phyloP scores from a whole-genome alignment of 805 yeast genomes.

The Starmerella riodocensis region DNA sequence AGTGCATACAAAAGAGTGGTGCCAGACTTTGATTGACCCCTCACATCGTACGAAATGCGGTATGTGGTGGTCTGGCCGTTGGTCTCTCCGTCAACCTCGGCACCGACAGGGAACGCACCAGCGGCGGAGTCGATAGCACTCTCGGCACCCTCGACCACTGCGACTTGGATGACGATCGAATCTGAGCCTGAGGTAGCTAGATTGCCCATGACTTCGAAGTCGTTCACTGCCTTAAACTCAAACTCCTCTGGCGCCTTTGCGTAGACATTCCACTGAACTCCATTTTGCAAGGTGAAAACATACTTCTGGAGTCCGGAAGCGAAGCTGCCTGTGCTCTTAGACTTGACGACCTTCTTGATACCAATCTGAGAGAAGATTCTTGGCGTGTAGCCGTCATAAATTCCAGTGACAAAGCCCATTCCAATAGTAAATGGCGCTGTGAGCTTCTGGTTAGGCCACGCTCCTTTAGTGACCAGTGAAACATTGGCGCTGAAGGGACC shows the following conservation, averaged over 20 bases:
- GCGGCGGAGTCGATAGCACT: conserved; percentile 47
- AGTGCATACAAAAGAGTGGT: conserved; percentile 43
- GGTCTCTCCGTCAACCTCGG: conserved; percentile 36
- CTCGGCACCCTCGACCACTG: conserved; percentile 32
- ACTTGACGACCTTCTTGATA: conserved; percentile 28
- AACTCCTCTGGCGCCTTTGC: conserved; percentile 32
- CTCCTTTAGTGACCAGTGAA: conserved; percentile 26
- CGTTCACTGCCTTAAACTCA: conserved; percentile 27
- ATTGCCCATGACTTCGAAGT: conserved; percentile 29
- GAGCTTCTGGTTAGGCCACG: conserved; percentile 11
- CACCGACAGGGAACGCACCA: conserved; percentile 48
- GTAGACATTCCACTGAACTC: conserved; percentile 40
- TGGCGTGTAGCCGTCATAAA: conserved; percentile 36
- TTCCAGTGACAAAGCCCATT: conserved; percentile 63
- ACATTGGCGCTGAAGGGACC: conserved; percentile 41
- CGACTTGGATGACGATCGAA: conserved; percentile 38
- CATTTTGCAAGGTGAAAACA: conserved; percentile 30
- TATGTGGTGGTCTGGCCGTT: conserved; percentile 38
- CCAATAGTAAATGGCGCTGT: conserved; percentile 64
- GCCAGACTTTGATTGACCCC: conserved; percentile 37
- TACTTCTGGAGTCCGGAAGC: conserved; percentile 29
- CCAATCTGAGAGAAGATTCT: conserved; percentile 37
- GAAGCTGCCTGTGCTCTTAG: conserved; percentile 20
- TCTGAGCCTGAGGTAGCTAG: conserved; percentile 23
- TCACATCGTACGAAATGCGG: conserved; percentile 36